phyloP scores from a whole-genome alignment of 2,329 filamentous ascomycete genomes.

The Aspergillus quadrilineatus region DNA sequence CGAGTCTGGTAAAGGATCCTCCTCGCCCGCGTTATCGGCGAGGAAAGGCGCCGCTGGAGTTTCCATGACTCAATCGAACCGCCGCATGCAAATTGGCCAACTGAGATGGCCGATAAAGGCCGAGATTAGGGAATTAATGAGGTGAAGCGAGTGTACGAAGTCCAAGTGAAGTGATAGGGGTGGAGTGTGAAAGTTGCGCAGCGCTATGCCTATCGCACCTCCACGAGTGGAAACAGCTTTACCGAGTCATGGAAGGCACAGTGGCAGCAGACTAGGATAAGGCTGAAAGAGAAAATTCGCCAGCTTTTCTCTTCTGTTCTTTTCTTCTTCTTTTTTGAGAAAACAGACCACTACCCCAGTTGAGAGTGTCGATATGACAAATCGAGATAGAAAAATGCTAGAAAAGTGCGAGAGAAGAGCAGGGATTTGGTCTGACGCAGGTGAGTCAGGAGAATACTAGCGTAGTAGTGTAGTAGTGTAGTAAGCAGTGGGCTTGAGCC shows the following conservation, averaged over 20 bases:
- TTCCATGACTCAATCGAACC: constrained; percentile 27
- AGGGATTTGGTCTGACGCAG: constrained; percentile 5
- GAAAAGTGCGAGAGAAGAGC: neutral
- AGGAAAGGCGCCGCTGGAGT: constrained; percentile 23
- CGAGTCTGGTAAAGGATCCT: constrained; percentile 27
- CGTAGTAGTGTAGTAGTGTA: neutral
- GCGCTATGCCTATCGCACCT: constrained; percentile 18
- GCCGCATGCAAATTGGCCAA: constrained; percentile 17
- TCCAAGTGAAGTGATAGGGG: constrained; percentile 4
- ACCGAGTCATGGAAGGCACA: constrained; percentile 23
- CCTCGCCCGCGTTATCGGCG: constrained; percentile 29
- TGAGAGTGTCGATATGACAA: neutral
- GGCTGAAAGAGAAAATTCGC: constrained; percentile 1
- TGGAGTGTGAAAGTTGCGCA: constrained; percentile 19
- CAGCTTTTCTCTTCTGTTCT: neutral
- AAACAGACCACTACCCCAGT: neutral
- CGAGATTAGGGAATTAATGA: neutral
- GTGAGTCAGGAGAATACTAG: constrained; percentile 1
- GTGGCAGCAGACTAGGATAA: neutral
- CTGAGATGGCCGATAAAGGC: neutral
- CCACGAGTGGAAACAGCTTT: constrained; percentile 23
- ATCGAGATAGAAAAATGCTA: neutral
- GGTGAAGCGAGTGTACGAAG: constrained; percentile 11
- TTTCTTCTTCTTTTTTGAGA: neutral
- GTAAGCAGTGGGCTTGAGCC: neutral